phyloP scores from a whole-genome alignment of 495 filamentous ascomycete genomes.

The Penicillium canariense region DNA sequence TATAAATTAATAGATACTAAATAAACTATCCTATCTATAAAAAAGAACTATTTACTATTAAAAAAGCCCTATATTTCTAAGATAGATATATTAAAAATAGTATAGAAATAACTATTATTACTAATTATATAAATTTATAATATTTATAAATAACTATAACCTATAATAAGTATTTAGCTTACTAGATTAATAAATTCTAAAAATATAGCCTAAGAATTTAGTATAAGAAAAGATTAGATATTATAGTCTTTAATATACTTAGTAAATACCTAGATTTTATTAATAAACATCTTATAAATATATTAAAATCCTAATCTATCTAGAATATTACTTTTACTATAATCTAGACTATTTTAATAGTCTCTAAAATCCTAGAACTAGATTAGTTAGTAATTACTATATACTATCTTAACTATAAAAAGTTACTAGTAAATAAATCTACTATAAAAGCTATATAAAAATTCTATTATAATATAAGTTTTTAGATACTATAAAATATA shows the following conservation, averaged over 20 bases:
- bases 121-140: neutral
- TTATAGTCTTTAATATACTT: neutral
- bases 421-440: neutral
- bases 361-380: neutral
- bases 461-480: neutral
- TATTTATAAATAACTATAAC: neutral
- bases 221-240: neutral
- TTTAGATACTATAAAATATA: neutral
- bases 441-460: neutral
- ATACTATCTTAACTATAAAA: neutral
- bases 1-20: neutral
- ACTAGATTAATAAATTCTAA: neutral
- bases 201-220: constrained; percentile 3
- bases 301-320: neutral
- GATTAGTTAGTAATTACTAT: neutral
- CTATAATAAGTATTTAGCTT: constrained; percentile 1
- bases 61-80: neutral
- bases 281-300: neutral
- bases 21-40: neutral
- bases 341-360: neutral
- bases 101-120: neutral
- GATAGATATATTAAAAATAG: no score
- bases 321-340: neutral
- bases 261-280: neutral
- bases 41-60: neutral